Evolutionary conservation across 2,329 filamentous ascomycete genomes (phyloP).

Genomic region (Leptographium flavum): DNA sequence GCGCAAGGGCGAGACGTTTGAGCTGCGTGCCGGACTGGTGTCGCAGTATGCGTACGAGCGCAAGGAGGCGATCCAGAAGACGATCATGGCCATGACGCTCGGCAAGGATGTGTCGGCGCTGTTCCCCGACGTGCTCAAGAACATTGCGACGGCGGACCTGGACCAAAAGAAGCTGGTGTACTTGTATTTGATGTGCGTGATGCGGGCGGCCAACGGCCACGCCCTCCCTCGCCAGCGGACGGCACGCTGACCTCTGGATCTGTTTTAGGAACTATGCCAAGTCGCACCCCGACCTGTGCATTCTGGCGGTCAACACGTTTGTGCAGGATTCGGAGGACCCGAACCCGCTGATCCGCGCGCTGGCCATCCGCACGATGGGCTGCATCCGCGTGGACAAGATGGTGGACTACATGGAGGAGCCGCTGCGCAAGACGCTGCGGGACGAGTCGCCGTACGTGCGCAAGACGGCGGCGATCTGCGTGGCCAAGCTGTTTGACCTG

Average conservation of each 20-base stretch:
- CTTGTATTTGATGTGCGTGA: constrained; percentile 78
- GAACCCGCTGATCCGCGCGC: constrained; percentile 84
- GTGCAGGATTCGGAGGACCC: constrained; percentile 98
- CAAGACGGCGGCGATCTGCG: constrained; percentile 94
- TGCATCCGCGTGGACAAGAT: constrained; percentile 98
- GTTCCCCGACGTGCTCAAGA: constrained; percentile 96
- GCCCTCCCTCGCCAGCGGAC: no score
- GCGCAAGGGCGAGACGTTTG: constrained; percentile 94
- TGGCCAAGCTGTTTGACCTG: constrained; percentile 93
- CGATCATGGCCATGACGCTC: constrained; percentile 99
- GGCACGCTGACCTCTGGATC: no score
- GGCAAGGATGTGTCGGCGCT: constrained; percentile 96
- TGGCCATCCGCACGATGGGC: constrained; percentile 96
- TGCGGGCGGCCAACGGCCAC: neutral
- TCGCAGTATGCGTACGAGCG: constrained; percentile 99
- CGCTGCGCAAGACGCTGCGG: constrained; percentile 82
- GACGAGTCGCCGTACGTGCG: constrained; percentile 98
- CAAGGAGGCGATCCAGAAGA: constrained; percentile 98
- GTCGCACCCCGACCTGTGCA: constrained; percentile 95
- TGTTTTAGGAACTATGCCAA: constrained; percentile 99
- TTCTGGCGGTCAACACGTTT: constrained; percentile 97
- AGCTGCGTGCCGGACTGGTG: constrained; percentile 85
- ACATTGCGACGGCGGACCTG: constrained; percentile 85
- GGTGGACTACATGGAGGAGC: constrained; percentile 99
- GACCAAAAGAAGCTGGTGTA: constrained; percentile 99